Conservation (phyloP, 1,284 basidiomycete species). For the Polyporus tsugae region DNA sequence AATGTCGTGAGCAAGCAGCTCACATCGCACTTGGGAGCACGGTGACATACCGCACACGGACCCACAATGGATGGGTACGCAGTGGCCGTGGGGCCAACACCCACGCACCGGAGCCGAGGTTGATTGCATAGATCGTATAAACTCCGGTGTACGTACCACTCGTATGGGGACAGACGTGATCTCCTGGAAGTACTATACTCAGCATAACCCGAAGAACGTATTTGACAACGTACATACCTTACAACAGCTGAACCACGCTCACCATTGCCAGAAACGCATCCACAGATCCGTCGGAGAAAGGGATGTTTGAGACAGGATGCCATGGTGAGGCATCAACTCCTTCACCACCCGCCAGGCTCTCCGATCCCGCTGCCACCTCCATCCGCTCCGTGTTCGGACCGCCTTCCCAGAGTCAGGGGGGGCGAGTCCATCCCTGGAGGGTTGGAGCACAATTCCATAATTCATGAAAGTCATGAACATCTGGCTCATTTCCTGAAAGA, state of each 20-base stretch:
- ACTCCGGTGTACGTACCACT: neutral
- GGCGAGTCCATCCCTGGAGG: neutral
- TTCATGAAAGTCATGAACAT: constrained; percentile 1
- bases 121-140: neutral
- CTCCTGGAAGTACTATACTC: neutral
- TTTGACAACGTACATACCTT: neutral
- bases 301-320: neutral
- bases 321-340: neutral
- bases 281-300: neutral
- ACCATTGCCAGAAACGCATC: neutral
- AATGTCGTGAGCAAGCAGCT: too few species aligned
- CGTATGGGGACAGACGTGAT: neutral
- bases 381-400: neutral
- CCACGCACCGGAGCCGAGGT: too few species aligned
- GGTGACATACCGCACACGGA: too few species aligned
- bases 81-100: too few species aligned
- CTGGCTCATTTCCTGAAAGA: neutral
- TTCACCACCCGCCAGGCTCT: neutral
- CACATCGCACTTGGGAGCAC: too few species aligned
- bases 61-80: too few species aligned
- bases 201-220: neutral
- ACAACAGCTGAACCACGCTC: neutral
- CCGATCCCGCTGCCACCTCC: neutral
- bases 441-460: neutral
- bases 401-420: neutral